Conservation (phyloP, 345 rosid genomes). For the Kandelia obovata region DNA sequence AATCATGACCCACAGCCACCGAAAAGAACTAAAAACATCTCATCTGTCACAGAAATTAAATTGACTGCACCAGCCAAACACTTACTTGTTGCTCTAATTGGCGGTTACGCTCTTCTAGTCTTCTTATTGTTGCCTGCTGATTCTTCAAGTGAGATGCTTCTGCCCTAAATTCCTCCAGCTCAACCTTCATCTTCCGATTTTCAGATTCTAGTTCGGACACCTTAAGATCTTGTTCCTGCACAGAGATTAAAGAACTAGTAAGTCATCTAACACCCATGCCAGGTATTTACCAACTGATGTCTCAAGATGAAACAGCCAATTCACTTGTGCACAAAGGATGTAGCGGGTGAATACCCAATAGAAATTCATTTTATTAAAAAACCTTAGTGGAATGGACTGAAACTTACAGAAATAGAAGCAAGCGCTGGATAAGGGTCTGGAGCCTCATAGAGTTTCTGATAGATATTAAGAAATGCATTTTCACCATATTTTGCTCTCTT, state of each 20-base stretch:
- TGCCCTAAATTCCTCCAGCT: slow-evolving; percentile 89
- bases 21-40: not conserved
- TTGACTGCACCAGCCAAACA: not conserved
- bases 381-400: slow-evolving; percentile 14
- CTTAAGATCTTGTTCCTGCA: slow-evolving; percentile 88
- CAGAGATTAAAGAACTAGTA: slow-evolving; percentile 12
- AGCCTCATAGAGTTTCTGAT: slow-evolving; percentile 98
- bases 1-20: slow-evolving; percentile 1
- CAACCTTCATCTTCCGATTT: slow-evolving; percentile 94
- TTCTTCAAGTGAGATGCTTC: slow-evolving; percentile 96
- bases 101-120: slow-evolving; percentile 95
- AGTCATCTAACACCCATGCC: not conserved
- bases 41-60: no score
- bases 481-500: slow-evolving; percentile 98
- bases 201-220: slow-evolving; percentile 84
- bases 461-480: slow-evolving; percentile 92
- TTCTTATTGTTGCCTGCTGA: slow-evolving; percentile 98
- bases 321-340: not conserved
- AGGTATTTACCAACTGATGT: not conserved
- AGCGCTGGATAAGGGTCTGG: slow-evolving; percentile 98
- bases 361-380: not conserved
- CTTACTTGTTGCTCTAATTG: slow-evolving; percentile 96
- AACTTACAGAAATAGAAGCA: slow-evolving; percentile 86
- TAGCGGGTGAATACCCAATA: not conserved
- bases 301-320: not conserved